Evolutionary conservation across 2,329 filamentous ascomycete species (phyloP).

Genomic region (Setomelanomma holmii): DNA sequence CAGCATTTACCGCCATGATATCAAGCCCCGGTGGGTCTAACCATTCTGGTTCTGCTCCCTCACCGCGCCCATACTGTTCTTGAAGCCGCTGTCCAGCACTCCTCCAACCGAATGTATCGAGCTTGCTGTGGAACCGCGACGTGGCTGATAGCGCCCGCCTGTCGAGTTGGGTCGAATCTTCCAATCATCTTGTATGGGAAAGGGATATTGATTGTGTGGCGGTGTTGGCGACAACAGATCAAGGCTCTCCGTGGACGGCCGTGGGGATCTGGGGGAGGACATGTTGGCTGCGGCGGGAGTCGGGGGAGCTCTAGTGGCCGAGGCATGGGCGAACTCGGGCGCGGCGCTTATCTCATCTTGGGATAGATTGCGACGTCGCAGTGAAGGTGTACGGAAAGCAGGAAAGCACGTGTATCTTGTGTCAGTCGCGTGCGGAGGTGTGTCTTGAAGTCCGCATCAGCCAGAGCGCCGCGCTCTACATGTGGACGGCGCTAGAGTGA

Average conservation of each 20-base stretch:
- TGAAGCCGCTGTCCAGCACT: slow-evolving; percentile 74
- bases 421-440: not conserved
- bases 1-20: slow-evolving; percentile 11
- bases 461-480: not conserved
- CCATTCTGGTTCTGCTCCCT: slow-evolving; percentile 85
- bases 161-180: slow-evolving; percentile 56
- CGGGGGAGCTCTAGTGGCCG: slow-evolving; percentile 35
- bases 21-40: slow-evolving; percentile 35
- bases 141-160: slow-evolving; percentile 58
- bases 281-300: slow-evolving; percentile 38
- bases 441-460: slow-evolving; percentile 1
- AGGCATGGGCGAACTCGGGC: slow-evolving; percentile 41
- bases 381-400: not conserved
- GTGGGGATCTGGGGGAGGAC: slow-evolving; percentile 51
- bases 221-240: slow-evolving; percentile 54
- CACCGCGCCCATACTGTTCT: slow-evolving; percentile 64
- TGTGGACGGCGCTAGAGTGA: not conserved
- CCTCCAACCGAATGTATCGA: slow-evolving; percentile 88
- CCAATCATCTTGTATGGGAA: slow-evolving; percentile 67
- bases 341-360: slow-evolving; percentile 19
- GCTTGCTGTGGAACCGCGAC: slow-evolving; percentile 84
- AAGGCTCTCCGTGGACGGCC: slow-evolving; percentile 58
- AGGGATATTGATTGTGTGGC: slow-evolving; percentile 56
- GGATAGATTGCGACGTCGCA: not conserved
- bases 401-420: not conserved